phyloP scores from a whole-genome alignment of 2,329 filamentous ascomycete genomes.

The Juglanconis oblonga region DNA sequence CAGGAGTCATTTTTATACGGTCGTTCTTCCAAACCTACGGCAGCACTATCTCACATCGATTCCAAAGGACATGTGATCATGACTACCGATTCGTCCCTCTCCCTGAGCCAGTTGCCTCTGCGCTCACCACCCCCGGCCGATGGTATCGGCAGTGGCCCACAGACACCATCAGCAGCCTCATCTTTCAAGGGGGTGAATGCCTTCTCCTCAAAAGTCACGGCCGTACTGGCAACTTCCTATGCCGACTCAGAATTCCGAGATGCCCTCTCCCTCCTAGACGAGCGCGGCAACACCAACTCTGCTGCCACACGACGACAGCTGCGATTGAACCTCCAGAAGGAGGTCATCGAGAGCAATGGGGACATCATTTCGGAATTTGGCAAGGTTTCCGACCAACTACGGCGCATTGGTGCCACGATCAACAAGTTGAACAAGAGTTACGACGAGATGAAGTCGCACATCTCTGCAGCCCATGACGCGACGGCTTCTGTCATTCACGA shows the following conservation, averaged over 20 bases:
- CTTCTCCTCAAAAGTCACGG: slow-evolving; percentile 76
- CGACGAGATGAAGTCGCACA: slow-evolving; percentile 74
- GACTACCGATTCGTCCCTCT: slow-evolving; percentile 14
- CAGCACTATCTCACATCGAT: too few relatives aligned
- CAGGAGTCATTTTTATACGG: neutral
- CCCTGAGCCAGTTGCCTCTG: slow-evolving; percentile 20
- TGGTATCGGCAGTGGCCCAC: slow-evolving; percentile 26
- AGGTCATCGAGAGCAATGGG: slow-evolving; percentile 90
- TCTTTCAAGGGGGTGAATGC: slow-evolving; percentile 54
- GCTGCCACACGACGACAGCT: slow-evolving; percentile 76
- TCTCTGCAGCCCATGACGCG: slow-evolving; percentile 70
- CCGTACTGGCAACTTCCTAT: slow-evolving; percentile 86
- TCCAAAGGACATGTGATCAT: slow-evolving; percentile 5
- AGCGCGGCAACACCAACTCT: slow-evolving; percentile 67
- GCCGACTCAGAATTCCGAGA: slow-evolving; percentile 89
- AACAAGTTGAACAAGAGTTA: slow-evolving; percentile 76
- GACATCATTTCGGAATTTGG: slow-evolving; percentile 87
- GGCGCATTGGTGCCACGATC: slow-evolving; percentile 77
- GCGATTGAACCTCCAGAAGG: slow-evolving; percentile 80
- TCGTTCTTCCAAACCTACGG: neutral
- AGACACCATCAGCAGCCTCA: slow-evolving; percentile 27
- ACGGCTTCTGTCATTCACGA: slow-evolving; percentile 75
- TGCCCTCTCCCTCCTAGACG: slow-evolving; percentile 74
- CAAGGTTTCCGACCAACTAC: slow-evolving; percentile 86
- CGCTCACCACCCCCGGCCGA: slow-evolving; percentile 5